A percentile compares a stretch with the other conserved stretches of the same genome.
phyloP scores from a whole-genome alignment of 495 filamentous ascomycete genomes.

The Diplogelasinospora grovesii region DNA sequence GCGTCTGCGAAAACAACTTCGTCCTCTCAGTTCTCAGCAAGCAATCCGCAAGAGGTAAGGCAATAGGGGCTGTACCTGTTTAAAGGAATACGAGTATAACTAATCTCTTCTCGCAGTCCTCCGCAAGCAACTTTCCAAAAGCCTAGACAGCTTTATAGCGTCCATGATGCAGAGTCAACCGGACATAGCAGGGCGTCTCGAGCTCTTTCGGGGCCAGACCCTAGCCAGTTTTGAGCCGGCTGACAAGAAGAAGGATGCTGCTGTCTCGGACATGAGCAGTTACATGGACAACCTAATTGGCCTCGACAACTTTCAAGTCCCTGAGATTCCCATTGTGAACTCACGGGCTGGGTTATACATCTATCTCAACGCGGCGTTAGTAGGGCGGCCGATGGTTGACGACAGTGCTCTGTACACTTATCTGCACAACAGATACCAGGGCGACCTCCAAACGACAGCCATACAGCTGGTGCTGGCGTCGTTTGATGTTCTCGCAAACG shows the following conservation, averaged over 20 bases:
- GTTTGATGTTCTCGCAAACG: slow-evolving; percentile 85
- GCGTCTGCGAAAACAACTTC: slow-evolving; percentile 42
- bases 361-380: slow-evolving; percentile 80
- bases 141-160: slow-evolving; percentile 47
- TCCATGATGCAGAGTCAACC: slow-evolving; percentile 43
- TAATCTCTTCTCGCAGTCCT: no score
- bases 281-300: slow-evolving; percentile 49
- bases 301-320: slow-evolving; percentile 49
- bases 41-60: slow-evolving; percentile 37
- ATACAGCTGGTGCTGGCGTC: slow-evolving; percentile 78
- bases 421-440: slow-evolving; percentile 74
- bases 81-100: no score
- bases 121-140: slow-evolving; percentile 39
- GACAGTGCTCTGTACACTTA: slow-evolving; percentile 72
- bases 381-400: slow-evolving; percentile 75
- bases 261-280: slow-evolving; percentile 40
- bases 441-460: slow-evolving; percentile 66
- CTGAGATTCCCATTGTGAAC: slow-evolving; percentile 62
- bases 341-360: slow-evolving; percentile 88
- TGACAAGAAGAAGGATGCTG: slow-evolving; percentile 39
- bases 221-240: slow-evolving; percentile 39
- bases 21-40: slow-evolving; percentile 40
- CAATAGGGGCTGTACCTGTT: no score
- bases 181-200: slow-evolving; percentile 43
- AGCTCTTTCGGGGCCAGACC: slow-evolving; percentile 45